Evolutionary conservation across 371 early-diverging fungal genomes (phyloP), one percentile per base, ranked within the genome.

Genomic region (Mucor irregularis): DNA sequence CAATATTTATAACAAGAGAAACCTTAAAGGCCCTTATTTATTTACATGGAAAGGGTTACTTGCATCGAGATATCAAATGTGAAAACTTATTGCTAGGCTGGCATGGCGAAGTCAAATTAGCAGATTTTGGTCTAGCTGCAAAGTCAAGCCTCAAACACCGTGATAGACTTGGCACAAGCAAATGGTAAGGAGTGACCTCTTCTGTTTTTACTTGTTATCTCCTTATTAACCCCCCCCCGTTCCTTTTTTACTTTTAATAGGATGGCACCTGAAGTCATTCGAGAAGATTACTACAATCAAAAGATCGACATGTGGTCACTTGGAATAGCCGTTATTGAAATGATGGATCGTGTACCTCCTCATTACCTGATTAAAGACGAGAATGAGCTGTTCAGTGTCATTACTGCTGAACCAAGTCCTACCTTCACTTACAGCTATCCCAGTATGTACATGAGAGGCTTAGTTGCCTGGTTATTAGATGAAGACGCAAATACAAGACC

Each of bases 291-390:
- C 46, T 94, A 99, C 74, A 84, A 83, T 49, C 85, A 85, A 37
- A 84, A 84, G 22, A 95, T 99, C 13, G 99, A 99, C 71, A 75
- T 98, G 66, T 99, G 99, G 99, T 91, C 96, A 29, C 73, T 99
- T 30, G 99, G 99, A n/a, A 92, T 99, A 28, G 73, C 78, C 37
- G 63, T 78, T 29, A 78, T 78, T 54, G 78, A 78, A 62, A 78
- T 78, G 78, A 78, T 78, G 78, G 78, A 78, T 49, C 68, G 78
- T n/a, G 78, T 78, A 3, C 78, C 78, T 26, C 78, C 78, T 38
- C 78, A 78, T 34, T 78, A 78, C 31, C 34, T 69, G 8, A 62
- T 78, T 56, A 74, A 78, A 49, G 73, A 78, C 17, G 75, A 74
- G 40, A 62, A 63, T 48, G 78, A 74, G 46, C 42, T 78, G 16